A percentile compares a stretch with the other conserved stretches of the same genome.
Conservation (phyloP, 345 rosid species). For the Hypericum androsaemum region DNA sequence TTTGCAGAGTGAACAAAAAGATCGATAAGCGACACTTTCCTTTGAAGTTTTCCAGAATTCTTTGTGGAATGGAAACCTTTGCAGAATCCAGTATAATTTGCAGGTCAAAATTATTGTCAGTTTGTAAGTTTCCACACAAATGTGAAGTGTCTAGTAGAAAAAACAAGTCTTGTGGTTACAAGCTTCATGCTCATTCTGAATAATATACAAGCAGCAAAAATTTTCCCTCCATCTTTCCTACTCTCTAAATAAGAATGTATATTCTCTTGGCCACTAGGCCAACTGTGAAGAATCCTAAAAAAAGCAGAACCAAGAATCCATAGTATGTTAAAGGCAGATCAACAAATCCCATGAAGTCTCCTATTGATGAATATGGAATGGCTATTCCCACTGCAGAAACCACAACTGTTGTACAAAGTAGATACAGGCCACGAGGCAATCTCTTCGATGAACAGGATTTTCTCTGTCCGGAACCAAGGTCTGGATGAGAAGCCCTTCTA, state of each 20-base stretch:
- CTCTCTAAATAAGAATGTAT: slow-evolving; percentile 34
- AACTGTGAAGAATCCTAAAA: slow-evolving; percentile 41
- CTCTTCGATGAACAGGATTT: slow-evolving; percentile 50
- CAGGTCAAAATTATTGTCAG: slow-evolving; percentile 3
- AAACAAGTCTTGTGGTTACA: background rate
- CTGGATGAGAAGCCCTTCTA: slow-evolving; percentile 63
- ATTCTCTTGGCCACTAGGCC: slow-evolving; percentile 56
- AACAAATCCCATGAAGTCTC: slow-evolving; percentile 35
- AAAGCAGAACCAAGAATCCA: slow-evolving; percentile 49
- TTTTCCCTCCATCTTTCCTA: background rate
- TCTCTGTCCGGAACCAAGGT: slow-evolving; percentile 56
- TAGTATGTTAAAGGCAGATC: slow-evolving; percentile 38
- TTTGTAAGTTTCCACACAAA: background rate
- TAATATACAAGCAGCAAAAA: slow-evolving; percentile 11
- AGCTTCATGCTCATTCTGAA: slow-evolving; percentile 11
- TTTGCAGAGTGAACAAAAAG: no score
- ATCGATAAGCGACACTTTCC: background rate
- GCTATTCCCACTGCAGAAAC: slow-evolving; percentile 46
- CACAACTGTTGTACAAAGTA: slow-evolving; percentile 34
- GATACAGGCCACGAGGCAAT: slow-evolving; percentile 60
- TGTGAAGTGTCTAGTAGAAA: slow-evolving; percentile 2
- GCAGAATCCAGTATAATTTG: background rate
- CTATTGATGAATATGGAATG: slow-evolving; percentile 33
- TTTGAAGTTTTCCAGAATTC: background rate
- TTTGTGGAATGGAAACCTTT: background rate